Base-by-base conservation (phyloP, 31 red algal genomes). In the Odonthalia washingtoniensis region DNA sequence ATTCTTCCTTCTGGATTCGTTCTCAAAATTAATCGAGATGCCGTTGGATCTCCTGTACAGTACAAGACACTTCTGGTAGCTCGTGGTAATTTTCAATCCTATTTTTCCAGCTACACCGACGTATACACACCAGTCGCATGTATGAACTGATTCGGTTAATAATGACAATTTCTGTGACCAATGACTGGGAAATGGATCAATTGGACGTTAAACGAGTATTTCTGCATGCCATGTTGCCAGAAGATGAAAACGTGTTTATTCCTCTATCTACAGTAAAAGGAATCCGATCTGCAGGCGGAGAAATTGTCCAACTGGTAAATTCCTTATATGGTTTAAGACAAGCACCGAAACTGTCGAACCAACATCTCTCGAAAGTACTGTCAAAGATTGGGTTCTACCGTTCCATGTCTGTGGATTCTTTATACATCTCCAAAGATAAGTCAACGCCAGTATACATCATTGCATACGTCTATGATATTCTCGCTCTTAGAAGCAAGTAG, bases 1-100 rank as follows among this genome's bases (percentile, higher is more conserved):
- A 61, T 49, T 18, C 74, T 88, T 28, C 72, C 74, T 34, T 65
- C 72, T 37, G 60, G 39, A 40, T 37, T 88, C n/a, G 41, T 78
- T 46, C 27, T 88, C 4, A 78, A 60, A 18, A 72, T 77, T n/a
- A 88, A 88, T 30, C 40, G 44, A 45, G 74, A 88, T 68, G 45
- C 34, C 12, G 2, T 40, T 1, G 52, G 57, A 26, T 26, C 40
- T 36, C 72, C 85, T 38, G 70, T 32, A 41, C 72, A 61, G 28
- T 88, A 69, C 57, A 88, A 88, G 57, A 74, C 31, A 5, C 74
- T 72, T 0, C 6, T 88, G 1, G 83, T 87, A 3, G 72, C 46
- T 24, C 69, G 46, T 27, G 72, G 83, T 49, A 79, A 88, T 66
- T 66, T 85, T 34, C 3, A 61, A 61, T 18, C 26, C 40, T 26